Evolutionary conservation across 2,329 filamentous ascomycete species (phyloP).

Genomic region (Dactylella cylindrospora): DNA sequence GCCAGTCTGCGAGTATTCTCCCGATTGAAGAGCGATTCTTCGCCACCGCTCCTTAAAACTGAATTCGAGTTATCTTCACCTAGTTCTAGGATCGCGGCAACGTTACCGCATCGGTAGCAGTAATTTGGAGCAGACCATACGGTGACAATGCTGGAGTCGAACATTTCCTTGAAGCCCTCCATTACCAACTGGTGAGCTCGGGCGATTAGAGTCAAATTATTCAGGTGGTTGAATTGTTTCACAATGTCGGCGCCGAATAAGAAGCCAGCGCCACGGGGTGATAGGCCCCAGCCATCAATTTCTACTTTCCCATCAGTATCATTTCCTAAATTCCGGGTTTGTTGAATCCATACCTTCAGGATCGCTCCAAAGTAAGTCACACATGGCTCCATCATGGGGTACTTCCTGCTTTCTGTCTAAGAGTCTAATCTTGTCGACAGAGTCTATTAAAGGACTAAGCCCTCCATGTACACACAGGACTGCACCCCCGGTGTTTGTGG

Average conservation of each 20-base stretch:
- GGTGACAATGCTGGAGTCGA: slow-evolving; percentile 90
- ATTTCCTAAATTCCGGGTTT: background rate
- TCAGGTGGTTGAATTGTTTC: slow-evolving; percentile 90
- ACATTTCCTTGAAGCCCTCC: slow-evolving; percentile 99
- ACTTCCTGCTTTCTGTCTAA: slow-evolving; percentile 98
- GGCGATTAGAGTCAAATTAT: slow-evolving; percentile 87
- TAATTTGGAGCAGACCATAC: slow-evolving; percentile 99
- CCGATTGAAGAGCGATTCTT: slow-evolving; percentile 62
- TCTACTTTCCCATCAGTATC: slow-evolving; percentile 55
- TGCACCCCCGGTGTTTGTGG: slow-evolving; percentile 63
- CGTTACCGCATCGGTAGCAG: slow-evolving; percentile 93
- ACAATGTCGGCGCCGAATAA: slow-evolving; percentile 95
- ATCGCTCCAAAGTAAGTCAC: slow-evolving; percentile 95
- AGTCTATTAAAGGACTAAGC: slow-evolving; percentile 85
- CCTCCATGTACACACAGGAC: slow-evolving; percentile 96
- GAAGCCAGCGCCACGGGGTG: slow-evolving; percentile 90
- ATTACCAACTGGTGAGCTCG: slow-evolving; percentile 96
- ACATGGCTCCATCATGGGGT: slow-evolving; percentile 98
- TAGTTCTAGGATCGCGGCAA: slow-evolving; percentile 90
- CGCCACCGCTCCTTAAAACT: slow-evolving; percentile 71
- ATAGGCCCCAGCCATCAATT: slow-evolving; percentile 94
- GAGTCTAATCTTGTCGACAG: slow-evolving; percentile 90
- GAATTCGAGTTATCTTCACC: slow-evolving; percentile 75
- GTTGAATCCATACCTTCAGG: slow-evolving; percentile 63
- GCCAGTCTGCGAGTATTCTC: slow-evolving; percentile 52